Evolutionary conservation across 805 yeast species (phyloP).

Genomic region (Kodamaea kaohsiungensis): DNA sequence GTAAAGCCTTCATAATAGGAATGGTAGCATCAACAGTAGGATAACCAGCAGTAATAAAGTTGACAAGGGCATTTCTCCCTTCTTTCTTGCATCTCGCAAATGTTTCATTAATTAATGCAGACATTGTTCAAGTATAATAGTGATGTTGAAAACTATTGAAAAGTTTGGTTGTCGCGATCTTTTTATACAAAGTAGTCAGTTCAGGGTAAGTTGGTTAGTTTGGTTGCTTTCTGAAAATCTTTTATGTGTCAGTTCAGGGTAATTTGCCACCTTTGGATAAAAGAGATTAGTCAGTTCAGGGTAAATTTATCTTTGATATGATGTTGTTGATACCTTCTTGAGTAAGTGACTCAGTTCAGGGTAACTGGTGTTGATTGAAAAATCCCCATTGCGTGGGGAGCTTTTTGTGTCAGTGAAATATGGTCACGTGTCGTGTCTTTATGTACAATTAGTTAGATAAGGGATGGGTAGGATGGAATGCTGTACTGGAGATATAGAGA

Average conservation of each 20-base stretch:
- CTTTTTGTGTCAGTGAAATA: too few relatives aligned
- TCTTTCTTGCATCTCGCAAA: constrained; percentile 61
- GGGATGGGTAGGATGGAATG: not conserved
- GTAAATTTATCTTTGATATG: not conserved
- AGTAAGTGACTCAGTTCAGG: constrained; percentile 26
- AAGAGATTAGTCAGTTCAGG: not conserved
- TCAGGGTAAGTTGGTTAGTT: constrained; percentile 6
- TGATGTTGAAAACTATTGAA: not conserved
- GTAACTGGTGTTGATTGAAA: constrained; percentile 18
- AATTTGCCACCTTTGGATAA: constrained; percentile 12
- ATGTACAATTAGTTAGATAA: not conserved
- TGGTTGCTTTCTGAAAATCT: not conserved
- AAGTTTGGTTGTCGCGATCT: not conserved
- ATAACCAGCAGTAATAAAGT: constrained; percentile 92
- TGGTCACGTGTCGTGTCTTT: not conserved
- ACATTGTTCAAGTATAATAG: constrained; percentile 33
- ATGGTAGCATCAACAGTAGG: constrained; percentile 88
- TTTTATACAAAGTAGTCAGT: constrained; percentile 1
- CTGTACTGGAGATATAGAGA: not conserved
- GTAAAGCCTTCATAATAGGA: constrained; percentile 83
- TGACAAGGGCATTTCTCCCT: constrained; percentile 83
- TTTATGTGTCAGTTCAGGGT: constrained; percentile 37
- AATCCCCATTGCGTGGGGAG: not conserved
- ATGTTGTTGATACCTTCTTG: too few relatives aligned
- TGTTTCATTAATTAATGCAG: constrained; percentile 56